phyloP scores from a whole-genome alignment of 140 eudicot genomes.

The Bidens hawaiensis region DNA sequence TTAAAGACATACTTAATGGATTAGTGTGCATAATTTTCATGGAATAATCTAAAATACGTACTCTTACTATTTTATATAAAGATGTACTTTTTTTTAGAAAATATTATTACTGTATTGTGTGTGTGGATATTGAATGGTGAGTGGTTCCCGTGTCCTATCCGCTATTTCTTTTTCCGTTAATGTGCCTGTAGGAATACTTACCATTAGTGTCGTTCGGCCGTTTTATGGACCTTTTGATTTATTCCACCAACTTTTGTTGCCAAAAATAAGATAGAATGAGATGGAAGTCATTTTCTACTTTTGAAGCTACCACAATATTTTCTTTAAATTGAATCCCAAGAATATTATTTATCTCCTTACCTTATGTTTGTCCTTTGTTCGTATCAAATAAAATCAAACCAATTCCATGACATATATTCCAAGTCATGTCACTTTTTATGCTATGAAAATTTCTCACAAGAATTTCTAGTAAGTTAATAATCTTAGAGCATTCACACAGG shows the following conservation, averaged over 20 bases:
- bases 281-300: conserved; percentile 25
- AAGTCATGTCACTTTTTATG: background rate
- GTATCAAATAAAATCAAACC: conserved; percentile 2
- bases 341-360: conserved; percentile 4
- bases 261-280: too few relatives aligned
- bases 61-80: too few relatives aligned
- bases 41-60: too few relatives aligned
- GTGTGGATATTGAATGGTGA: background rate
- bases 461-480: background rate
- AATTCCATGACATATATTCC: background rate
- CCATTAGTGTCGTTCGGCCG: conserved; percentile 6
- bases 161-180: conserved; percentile 5
- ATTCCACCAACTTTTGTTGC: conserved; percentile 18
- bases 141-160: conserved; percentile 6
- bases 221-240: conserved; percentile 1
- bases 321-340: background rate
- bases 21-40: background rate
- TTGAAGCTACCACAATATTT: conserved; percentile 4
- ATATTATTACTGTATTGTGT: too few relatives aligned
- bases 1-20: too few relatives aligned
- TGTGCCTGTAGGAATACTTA: background rate
- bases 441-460: background rate
- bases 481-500: too few relatives aligned
- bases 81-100: too few relatives aligned
- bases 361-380: background rate